Conservation (phyloP, 208 protist genomes). For the Trypanosoma lewisi region DNA sequence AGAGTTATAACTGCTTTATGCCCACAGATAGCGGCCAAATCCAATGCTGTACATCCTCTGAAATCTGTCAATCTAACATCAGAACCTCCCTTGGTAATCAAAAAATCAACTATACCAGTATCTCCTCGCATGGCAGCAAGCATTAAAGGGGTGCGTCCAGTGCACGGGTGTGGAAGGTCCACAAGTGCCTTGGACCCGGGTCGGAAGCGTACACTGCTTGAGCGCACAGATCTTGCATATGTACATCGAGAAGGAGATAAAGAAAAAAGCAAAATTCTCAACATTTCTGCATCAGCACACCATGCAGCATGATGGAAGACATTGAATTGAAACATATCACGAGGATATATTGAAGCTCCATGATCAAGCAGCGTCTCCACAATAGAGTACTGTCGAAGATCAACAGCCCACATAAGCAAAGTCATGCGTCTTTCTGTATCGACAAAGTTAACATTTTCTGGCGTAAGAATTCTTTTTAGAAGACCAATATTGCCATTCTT, state of each 20-base stretch:
- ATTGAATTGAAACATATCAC: constrained; percentile 67
- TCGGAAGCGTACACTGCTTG: constrained; percentile 21
- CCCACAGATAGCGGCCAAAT: constrained; percentile 72
- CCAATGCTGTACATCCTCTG: constrained; percentile 53
- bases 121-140: constrained; percentile 69
- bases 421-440: constrained; percentile 62
- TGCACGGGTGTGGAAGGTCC: constrained; percentile 54
- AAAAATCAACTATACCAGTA: constrained; percentile 42
- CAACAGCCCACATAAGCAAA: constrained; percentile 70
- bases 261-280: constrained; percentile 55
- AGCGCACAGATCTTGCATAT: not conserved
- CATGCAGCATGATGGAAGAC: constrained; percentile 79
- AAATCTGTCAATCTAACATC: constrained; percentile 41
- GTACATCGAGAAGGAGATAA: not conserved
- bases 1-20: constrained; percentile 47
- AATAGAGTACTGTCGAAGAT: constrained; percentile 45
- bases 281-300: constrained; percentile 54
- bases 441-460: constrained; percentile 75
- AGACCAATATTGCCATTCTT: constrained; percentile 20
- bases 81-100: constrained; percentile 57
- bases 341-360: constrained; percentile 54
- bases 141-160: constrained; percentile 78
- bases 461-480: constrained; percentile 31
- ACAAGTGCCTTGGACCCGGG: constrained; percentile 56
- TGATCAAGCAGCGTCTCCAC: constrained; percentile 47